Conservation (phyloP, 768 basidiomycete species). For the Suillus subaureus region DNA sequence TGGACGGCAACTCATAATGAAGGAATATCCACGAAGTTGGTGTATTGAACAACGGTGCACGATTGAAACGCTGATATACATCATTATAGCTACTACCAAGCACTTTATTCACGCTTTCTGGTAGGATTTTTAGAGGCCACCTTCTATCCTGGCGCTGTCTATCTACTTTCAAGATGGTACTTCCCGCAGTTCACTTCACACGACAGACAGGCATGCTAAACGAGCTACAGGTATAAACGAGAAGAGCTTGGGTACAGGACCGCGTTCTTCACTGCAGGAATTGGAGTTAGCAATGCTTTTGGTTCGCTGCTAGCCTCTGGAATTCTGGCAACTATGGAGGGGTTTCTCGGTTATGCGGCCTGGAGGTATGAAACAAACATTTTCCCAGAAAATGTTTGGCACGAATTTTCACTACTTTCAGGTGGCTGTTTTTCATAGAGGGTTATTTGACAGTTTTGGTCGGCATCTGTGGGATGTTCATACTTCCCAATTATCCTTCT, state of each 20-base stretch:
- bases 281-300: conserved; percentile 76
- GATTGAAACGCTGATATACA: conserved; percentile 2
- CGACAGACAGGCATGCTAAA: not conserved
- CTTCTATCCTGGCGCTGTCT: conserved; percentile 66
- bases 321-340: conserved; percentile 68
- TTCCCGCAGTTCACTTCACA: too few species aligned
- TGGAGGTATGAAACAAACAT: conserved; percentile 54
- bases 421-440: conserved; percentile 72
- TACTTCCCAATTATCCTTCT: conserved; percentile 72
- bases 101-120: conserved; percentile 66
- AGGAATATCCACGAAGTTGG: conserved; percentile 38
- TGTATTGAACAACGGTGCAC: not conserved
- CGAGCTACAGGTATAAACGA: conserved; percentile 55
- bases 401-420: conserved; percentile 22
- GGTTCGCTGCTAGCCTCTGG: conserved; percentile 74
- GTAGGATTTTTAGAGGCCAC: conserved; percentile 67
- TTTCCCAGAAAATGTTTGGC: not conserved
- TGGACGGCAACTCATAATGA: not conserved
- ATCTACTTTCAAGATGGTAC: conserved; percentile 67
- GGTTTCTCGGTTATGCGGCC: conserved; percentile 62
- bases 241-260: conserved; percentile 66
- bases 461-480: conserved; percentile 52
- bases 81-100: conserved; percentile 51
- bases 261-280: conserved; percentile 70
- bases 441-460: conserved; percentile 55